These are phyloP conservation scores for Clonostachys chloroleuca DNA, from an alignment of 2,329 filamentous ascomycete genomes.

Conservation along the genomic window DNA sequence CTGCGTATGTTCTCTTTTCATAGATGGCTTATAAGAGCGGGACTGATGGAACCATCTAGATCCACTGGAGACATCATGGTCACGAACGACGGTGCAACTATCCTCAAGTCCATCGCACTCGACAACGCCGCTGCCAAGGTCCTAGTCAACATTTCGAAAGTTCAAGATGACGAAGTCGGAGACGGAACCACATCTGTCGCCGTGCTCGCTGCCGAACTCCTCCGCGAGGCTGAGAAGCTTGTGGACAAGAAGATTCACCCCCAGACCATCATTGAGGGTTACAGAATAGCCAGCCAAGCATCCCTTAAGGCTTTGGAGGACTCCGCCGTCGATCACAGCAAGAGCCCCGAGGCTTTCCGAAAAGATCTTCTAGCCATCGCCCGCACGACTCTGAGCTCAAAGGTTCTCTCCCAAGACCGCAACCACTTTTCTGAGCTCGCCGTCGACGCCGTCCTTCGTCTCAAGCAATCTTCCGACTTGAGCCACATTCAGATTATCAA, in stretches of 20 bases:
- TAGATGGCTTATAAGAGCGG: no score
- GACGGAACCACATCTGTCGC: slow-evolving; percentile 98
- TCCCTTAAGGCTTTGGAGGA: slow-evolving; percentile 81
- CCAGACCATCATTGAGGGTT: slow-evolving; percentile 98
- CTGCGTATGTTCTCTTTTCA: slow-evolving; percentile 60
- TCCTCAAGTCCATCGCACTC: slow-evolving; percentile 95
- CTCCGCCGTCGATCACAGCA: slow-evolving; percentile 85
- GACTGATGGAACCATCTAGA: slow-evolving; percentile 32
- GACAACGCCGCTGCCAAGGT: slow-evolving; percentile 99
- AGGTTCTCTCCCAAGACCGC: slow-evolving; percentile 91
- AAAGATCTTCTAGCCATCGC: slow-evolving; percentile 89
- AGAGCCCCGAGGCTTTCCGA: slow-evolving; percentile 76
- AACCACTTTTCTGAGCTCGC: slow-evolving; percentile 88
- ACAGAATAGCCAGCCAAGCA: slow-evolving; percentile 91
- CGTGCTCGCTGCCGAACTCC: slow-evolving; percentile 88
- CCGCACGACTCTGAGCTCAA: slow-evolving; percentile 92
- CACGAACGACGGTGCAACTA: slow-evolving; percentile 97
- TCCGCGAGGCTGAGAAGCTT: slow-evolving; percentile 94
- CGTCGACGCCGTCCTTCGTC: slow-evolving; percentile 83
- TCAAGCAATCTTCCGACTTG: slow-evolving; percentile 87
- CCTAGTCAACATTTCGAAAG: slow-evolving; percentile 97
- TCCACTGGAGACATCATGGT: slow-evolving; percentile 98
- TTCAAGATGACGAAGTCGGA: slow-evolving; percentile 97
- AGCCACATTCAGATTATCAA: slow-evolving; percentile 99
- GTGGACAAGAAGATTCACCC: slow-evolving; percentile 98